Conservation (phyloP, 495 filamentous ascomycete genomes). For the Penicillium lagena region DNA sequence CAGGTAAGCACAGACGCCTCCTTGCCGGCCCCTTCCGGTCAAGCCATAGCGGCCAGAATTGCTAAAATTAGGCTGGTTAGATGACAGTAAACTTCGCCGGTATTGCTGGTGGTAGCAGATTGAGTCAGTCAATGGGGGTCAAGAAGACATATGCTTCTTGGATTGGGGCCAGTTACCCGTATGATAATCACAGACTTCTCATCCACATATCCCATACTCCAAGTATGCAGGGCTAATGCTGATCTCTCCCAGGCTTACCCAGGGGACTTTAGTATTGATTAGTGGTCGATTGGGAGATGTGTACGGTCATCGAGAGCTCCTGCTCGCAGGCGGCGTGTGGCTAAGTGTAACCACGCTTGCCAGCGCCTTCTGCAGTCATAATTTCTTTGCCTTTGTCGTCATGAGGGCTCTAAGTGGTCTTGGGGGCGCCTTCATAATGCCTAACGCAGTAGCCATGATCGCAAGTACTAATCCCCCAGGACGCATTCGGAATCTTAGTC, state of each 20-base stretch:
- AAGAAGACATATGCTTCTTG: slow-evolving; percentile 19
- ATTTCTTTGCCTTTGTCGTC: slow-evolving; percentile 32
- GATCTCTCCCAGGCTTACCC: slow-evolving; percentile 28
- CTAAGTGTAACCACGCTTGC: slow-evolving; percentile 29
- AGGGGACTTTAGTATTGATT: slow-evolving; percentile 44
- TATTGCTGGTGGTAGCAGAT: slow-evolving; percentile 21
- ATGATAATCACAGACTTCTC: not conserved
- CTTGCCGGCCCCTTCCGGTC: too few species aligned
- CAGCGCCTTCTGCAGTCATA: slow-evolving; percentile 32
- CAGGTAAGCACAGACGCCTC: slow-evolving; percentile 10
- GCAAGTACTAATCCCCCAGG: slow-evolving; percentile 40
- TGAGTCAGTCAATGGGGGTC: slow-evolving; percentile 15
- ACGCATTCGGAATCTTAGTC: slow-evolving; percentile 35
- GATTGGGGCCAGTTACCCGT: slow-evolving; percentile 28
- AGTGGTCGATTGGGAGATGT: slow-evolving; percentile 44
- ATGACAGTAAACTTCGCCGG: slow-evolving; percentile 29
- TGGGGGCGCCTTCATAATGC: slow-evolving; percentile 40
- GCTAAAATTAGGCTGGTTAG: slow-evolving; percentile 1
- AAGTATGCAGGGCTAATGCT: not conserved
- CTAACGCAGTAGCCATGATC: slow-evolving; percentile 43
- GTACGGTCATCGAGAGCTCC: slow-evolving; percentile 40
- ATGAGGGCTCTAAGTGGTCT: slow-evolving; percentile 37
- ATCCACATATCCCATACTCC: not conserved
- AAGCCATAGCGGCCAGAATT: too few species aligned
- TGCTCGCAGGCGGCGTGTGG: slow-evolving; percentile 32